Conservation (phyloP, 768 basidiomycete species). For the Mycena crocata region DNA sequence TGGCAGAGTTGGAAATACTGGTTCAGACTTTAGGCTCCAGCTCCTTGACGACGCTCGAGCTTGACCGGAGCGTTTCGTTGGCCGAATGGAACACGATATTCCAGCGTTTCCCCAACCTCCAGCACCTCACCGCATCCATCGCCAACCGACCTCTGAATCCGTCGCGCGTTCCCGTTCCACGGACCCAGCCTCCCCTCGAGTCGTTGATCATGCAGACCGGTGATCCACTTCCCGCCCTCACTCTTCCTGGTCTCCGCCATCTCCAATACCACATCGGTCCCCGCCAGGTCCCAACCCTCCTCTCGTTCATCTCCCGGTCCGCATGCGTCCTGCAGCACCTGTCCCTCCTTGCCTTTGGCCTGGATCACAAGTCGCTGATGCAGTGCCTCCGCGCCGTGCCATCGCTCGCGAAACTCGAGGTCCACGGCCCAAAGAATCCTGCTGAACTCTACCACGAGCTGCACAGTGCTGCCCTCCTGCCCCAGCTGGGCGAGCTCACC, state of each 20-base stretch:
- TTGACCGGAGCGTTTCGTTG: neutral
- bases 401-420: neutral
- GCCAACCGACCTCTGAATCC: neutral
- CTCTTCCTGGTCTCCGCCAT: neutral
- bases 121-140: neutral
- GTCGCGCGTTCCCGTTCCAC: neutral
- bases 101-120: slow-evolving; percentile 3
- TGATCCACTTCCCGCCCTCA: neutral
- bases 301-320: slow-evolving; percentile 3
- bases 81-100: neutral
- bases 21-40: neutral
- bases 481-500: neutral
- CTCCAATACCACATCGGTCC: neutral
- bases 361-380: neutral
- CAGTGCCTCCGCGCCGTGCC: neutral
- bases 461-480: neutral
- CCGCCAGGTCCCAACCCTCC: neutral
- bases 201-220: neutral
- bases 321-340: neutral
- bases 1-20: neutral
- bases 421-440: neutral
- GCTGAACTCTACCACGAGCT: neutral
- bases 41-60: neutral
- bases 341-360: neutral
- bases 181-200: neutral